A percentile compares a stretch with the other conserved stretches of the same genome.
phyloP scores from a whole-genome alignment of 2,329 filamentous ascomycete species.

The Venturia pyrina region DNA sequence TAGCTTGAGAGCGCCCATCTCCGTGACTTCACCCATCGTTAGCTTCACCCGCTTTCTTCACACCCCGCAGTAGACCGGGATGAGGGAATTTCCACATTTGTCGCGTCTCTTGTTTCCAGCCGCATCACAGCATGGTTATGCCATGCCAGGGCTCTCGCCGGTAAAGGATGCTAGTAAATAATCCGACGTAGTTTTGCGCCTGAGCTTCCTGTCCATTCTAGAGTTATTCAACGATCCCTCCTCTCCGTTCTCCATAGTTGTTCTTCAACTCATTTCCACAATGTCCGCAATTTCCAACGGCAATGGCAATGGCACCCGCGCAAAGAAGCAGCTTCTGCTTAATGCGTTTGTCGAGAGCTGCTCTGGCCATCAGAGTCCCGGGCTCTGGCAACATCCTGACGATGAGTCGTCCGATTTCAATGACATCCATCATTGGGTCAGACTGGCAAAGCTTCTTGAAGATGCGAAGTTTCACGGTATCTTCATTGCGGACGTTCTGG shows the following conservation, averaged over 20 bases:
- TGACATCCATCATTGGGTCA: conserved; percentile 39
- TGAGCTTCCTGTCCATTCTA: not conserved
- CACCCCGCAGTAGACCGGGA: not conserved
- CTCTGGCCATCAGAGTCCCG: conserved; percentile 35
- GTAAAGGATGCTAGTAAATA: not conserved
- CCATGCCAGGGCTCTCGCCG: not conserved
- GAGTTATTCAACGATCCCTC: not conserved
- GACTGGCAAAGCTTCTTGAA: conserved; percentile 50
- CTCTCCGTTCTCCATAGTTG: not conserved
- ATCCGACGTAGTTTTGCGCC: not conserved
- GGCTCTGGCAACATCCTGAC: conserved; percentile 54
- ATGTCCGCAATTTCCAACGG: not conserved
- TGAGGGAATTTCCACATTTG: not conserved
- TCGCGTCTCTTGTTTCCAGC: not conserved
- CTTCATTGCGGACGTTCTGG: conserved; percentile 58
- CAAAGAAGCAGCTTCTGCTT: conserved; percentile 30
- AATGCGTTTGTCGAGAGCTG: conserved; percentile 36
- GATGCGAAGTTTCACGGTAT: conserved; percentile 55
- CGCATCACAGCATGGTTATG: not conserved
- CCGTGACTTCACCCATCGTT: not conserved
- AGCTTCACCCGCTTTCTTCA: not conserved
- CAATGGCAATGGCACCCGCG: conserved; percentile 1
- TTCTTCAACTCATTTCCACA: not conserved
- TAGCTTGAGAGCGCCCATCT: not conserved
- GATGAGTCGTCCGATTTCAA: conserved; percentile 52